Evolutionary conservation across 805 yeast genomes (phyloP).

Genomic region (Schwanniomyces occidentalis): DNA sequence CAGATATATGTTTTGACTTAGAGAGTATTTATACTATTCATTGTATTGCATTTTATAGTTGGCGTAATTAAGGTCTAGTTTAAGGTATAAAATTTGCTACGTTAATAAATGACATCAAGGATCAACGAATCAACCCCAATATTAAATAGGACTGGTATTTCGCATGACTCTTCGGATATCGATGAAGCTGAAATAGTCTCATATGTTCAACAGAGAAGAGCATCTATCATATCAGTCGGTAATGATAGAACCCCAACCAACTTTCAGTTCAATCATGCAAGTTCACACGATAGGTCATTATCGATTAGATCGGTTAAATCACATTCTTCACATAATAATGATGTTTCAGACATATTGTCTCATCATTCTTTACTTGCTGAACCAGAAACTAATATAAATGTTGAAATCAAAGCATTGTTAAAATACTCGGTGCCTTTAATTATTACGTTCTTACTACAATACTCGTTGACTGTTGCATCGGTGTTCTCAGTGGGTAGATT

Average conservation of each 20-base stretch:
- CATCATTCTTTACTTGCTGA: constrained; percentile 32
- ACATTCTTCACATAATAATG: constrained; percentile 9
- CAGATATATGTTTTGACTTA: no score
- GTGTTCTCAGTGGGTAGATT: constrained; percentile 76
- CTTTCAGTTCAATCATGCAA: constrained; percentile 1
- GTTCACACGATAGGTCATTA: constrained; percentile 7
- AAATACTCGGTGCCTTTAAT: constrained; percentile 57
- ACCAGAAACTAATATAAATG: constrained; percentile 40
- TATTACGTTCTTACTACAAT: constrained; percentile 67
- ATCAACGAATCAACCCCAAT: constrained; percentile 16
- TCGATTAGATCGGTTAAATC: constrained; percentile 5
- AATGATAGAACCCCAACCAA: constrained; percentile 17
- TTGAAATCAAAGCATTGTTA: constrained; percentile 41
- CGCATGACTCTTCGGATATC: constrained; percentile 11
- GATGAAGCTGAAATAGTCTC: constrained; percentile 38
- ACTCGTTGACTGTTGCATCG: constrained; percentile 73
- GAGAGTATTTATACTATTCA: no score
- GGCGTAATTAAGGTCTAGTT: not conserved
- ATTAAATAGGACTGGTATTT: constrained; percentile 6
- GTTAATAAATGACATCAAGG: not conserved
- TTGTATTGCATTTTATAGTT: no score
- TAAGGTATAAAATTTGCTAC: constrained; percentile 5
- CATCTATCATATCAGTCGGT: constrained; percentile 35
- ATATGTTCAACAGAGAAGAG: constrained; percentile 40
- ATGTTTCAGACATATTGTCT: constrained; percentile 23